Evolutionary conservation across 2,329 filamentous ascomycete genomes (phyloP).

Genomic region (Fusarium agapanthi): DNA sequence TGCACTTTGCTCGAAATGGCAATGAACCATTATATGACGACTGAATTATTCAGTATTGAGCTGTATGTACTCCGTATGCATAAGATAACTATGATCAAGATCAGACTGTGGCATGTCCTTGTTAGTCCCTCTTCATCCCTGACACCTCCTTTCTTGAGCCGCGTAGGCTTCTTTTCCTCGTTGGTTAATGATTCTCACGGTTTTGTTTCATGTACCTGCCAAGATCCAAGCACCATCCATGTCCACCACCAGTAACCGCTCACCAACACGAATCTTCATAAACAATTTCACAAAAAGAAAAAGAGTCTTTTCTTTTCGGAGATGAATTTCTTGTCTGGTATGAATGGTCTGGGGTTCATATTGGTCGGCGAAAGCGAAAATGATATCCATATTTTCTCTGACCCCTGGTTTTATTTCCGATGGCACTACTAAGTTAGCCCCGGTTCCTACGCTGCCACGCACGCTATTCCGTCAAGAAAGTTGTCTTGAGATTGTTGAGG

Average conservation of each 20-base stretch:
- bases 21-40: neutral
- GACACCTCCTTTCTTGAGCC: conserved; percentile 32
- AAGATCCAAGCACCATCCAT: conserved; percentile 17
- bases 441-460: conserved; percentile 5
- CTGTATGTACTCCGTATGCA: too few species aligned
- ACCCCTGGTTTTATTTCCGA: conserved; percentile 31
- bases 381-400: conserved; percentile 11
- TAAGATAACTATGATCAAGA: too few species aligned
- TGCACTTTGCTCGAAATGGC: conserved; percentile 2
- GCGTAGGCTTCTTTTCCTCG: conserved; percentile 18
- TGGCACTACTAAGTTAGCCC: neutral
- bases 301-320: neutral
- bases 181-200: conserved; percentile 27
- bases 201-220: conserved; percentile 32
- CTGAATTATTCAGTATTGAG: neutral
- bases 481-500: neutral
- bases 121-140: conserved; percentile 3
- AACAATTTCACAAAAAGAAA: neutral
- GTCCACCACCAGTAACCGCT: conserved; percentile 15
- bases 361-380: neutral
- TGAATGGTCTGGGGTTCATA: neutral
- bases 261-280: neutral
- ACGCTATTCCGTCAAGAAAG: neutral
- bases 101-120: neutral
- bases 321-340: neutral